Base-by-base conservation (phyloP, 164 flowering plant species). In the Vitis cinerea region DNA sequence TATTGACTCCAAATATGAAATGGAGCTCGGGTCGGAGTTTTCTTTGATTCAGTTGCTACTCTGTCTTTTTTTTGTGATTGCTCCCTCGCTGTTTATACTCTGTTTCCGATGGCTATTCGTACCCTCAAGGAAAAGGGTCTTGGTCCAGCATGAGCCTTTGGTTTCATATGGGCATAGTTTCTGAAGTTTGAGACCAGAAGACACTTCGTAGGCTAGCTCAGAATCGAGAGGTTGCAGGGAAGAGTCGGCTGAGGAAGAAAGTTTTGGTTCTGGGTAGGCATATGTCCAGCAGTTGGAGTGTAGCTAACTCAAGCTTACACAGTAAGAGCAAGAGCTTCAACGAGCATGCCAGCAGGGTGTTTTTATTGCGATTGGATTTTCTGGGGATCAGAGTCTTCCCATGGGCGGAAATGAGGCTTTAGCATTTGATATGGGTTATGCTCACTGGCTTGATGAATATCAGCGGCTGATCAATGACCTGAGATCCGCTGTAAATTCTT, bases 201-300 rank as follows among this genome's bases (percentile, higher is more conserved):
- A 74, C 80, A 50, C 88, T 88, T 15, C 87, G 95, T 8, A 82
- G 99, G 70, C 78, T 91, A 76, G 97, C 92, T 57, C 97, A 91
- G 78, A 91, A 91, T 77, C 89, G 94, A 54, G 97, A 91, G 74
- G 97, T 94, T 75, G 94, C 97, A 49, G 74, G 89, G 68, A 91
- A 89, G 77, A 91, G 97, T 77, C 86, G 94, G 3, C 63, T 91
- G 55, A 83, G 92, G 79, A 91, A 91, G 81, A 91, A 91, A 65
- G 59, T 67, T 77, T 81, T 79, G 67, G 50, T 71, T 81, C 78
- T 78, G 68, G 60, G 59, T 71, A 94, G 98, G 97, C 97, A 60
- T 92, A 94, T 81, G 97, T 94, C 76, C 93, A 91, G 80, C 96
- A 91, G 78, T 83, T 91, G 53, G 98, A 93, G 79, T 86, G 61